Evolutionary conservation across 2,329 filamentous ascomycete species (phyloP), one percentile per base, ranked within the genome.

Genomic region (Beauveria asiatica): DNA sequence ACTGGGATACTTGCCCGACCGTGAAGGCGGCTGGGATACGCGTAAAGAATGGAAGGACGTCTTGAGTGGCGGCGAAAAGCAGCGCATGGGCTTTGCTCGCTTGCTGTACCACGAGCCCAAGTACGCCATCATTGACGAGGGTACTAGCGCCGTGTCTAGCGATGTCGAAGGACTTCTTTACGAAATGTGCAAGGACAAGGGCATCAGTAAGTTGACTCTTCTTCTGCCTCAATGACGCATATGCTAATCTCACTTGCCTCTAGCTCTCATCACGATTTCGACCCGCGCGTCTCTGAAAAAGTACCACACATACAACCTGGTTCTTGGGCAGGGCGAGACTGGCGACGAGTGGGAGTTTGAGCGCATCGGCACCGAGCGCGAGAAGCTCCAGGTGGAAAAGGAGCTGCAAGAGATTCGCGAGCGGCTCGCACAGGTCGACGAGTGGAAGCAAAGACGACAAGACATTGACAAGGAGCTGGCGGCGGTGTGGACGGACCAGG

Each of bases 41-140:
- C 84, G 91, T 60, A 97, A 99, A 74, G 92, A 96, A 70, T 99
- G 94, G 94, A 97, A 97, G 75, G 93, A 97, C 67, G 91, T 99
- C 5, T 80, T 99, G n/a, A 93, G 88, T 65, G 94, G 94, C 44
- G 94, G 94, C 13, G 94, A 99, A 80, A 99, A 99, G 77, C 94
- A 99, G 76, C 82, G 94, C 23, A 90, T 99, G 83, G 91, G 85
- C 0, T 91, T 99, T 67, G 93, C 95, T 4, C 80, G 94, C 49
- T 73, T 99, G 54, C 78, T 97, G 45, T 99, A 99, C 70, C 94
- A 99, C 70, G 93, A 97, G 75, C 94, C 94, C 17, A 82, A 88
- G 62, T 99, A 96, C 70, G 94, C 92, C 2, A 91, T 99, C 68
- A 85, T 99, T 61, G 94, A 99, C 64, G 94, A 99, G 74, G 93